Conservation (phyloP, 192 early-diverging fungal genomes). For the Chytriomyces sp. region DNA sequence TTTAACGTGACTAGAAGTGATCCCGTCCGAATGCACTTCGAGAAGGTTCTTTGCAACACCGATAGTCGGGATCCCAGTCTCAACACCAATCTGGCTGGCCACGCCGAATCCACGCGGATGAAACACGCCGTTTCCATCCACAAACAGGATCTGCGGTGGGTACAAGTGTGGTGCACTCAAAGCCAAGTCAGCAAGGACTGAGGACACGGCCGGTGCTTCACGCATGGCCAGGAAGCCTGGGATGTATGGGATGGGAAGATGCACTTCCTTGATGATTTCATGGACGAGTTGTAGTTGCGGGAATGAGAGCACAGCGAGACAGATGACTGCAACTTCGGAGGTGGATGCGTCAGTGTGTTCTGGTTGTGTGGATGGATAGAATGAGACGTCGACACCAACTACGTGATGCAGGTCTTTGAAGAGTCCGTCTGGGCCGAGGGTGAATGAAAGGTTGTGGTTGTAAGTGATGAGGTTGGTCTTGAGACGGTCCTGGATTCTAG, state of each 20-base stretch:
- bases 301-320: slow-evolving; percentile 72
- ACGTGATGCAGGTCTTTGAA: slow-evolving; percentile 28
- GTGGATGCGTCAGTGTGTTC: not conserved
- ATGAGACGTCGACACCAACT: slow-evolving; percentile 53
- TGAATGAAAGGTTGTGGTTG: slow-evolving; percentile 11
- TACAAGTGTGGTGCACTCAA: slow-evolving; percentile 55
- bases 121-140: slow-evolving; percentile 87
- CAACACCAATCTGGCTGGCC: slow-evolving; percentile 73
- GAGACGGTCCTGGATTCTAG: slow-evolving; percentile 1
- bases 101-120: slow-evolving; percentile 89
- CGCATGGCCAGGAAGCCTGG: slow-evolving; percentile 92
- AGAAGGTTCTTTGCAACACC: slow-evolving; percentile 93
- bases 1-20: slow-evolving; percentile 63
- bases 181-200: slow-evolving; percentile 63
- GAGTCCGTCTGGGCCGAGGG: not conserved
- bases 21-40: slow-evolving; percentile 68
- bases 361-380: slow-evolving; percentile 6
- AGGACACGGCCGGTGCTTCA: slow-evolving; percentile 70
- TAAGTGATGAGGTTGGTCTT: not conserved
- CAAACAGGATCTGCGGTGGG: slow-evolving; percentile 73
- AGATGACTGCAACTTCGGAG: slow-evolving; percentile 56
- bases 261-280: slow-evolving; percentile 59
- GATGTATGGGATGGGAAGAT: slow-evolving; percentile 79
- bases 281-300: slow-evolving; percentile 72
- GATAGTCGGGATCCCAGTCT: slow-evolving; percentile 71